Conservation (phyloP, 116 monocot genomes). For the Posidonia oceanica region DNA sequence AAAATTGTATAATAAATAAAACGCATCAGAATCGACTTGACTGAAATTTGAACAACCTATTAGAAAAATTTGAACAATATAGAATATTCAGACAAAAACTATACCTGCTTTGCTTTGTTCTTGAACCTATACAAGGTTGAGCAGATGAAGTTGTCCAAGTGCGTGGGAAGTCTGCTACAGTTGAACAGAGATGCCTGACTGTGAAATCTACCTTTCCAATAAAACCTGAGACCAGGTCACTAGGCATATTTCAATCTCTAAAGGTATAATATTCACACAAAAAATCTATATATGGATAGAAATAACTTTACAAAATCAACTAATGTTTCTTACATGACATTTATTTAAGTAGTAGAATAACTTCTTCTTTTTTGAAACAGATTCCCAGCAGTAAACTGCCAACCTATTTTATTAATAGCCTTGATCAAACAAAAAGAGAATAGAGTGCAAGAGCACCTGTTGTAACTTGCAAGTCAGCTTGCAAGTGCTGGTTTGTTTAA, state of each 20-base stretch:
- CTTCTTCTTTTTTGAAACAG: no score
- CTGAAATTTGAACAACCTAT: neutral
- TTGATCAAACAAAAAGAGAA: no score
- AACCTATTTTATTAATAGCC: no score
- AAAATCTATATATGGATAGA: neutral
- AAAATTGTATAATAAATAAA: no score
- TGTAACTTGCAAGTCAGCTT: no score
- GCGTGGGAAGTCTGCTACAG: constrained; percentile 50
- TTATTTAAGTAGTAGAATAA: no score
- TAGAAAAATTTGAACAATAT: no score
- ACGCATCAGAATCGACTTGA: neutral
- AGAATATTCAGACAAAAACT: neutral
- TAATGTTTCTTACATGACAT: no score
- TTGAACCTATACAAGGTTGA: constrained; percentile 53
- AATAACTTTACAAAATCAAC: no score
- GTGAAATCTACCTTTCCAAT: constrained; percentile 88
- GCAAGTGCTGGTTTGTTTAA: no score
- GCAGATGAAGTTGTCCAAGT: constrained; percentile 46
- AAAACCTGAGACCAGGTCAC: constrained; percentile 25
- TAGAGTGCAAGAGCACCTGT: no score
- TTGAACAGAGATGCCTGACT: constrained; percentile 84
- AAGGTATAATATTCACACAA: constrained; percentile 4
- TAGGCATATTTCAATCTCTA: neutral
- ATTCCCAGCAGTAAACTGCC: no score
- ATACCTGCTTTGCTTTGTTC: constrained; percentile 1